Evolutionary conservation across 352 stramenopile species (phyloP), one percentile per base, ranked within the genome.

Genomic region (Pythium brassicae): DNA sequence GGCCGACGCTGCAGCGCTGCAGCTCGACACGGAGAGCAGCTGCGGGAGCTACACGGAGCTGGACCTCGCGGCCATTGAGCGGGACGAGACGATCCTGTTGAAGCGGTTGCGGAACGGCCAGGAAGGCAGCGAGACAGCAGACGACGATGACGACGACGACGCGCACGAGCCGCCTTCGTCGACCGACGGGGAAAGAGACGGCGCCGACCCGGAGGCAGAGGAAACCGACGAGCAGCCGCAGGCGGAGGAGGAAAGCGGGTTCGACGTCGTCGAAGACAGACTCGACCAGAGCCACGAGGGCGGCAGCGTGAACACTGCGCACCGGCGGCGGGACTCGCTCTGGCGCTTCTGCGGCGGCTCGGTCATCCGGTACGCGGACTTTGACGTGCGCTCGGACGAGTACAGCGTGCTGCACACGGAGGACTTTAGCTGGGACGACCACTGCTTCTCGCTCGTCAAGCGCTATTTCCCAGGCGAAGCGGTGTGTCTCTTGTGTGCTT

Each of bases 361-460:
- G 17, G 78, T 92, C 29, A 76, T 91, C 43, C 79, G 83, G 20
- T 92, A 95, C 50, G 68, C 74, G 1, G 86, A 95, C 68, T 95
- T 95, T 68, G 83, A 95, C 63, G 82, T 94, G n/a, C 72, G 74
- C 23, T 92, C 83, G 1, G 57, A 74, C 43, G 76, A 87, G 37
- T 93, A 95, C 54, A 76, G 80, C 40, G 81, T 95, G 57, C 66
- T 95, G 27, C 83, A 95, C 57, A 94, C 86, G 19, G 83, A 95
- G 50, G 86, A 95, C 57, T 95, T 95, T 61, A 89, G 79, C 61
- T 95, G 86, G 86, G 86, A 91, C 52, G 83, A 95, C 61, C 86
- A 95, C 57, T 90, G 83, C 54, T 94, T 94, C 63, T 90, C 86
- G 26, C 77, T 94, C 32, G 78, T 95, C 32, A 83, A 81, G 49